Percentiles rank a stretch among this genome's conserved stretches.
These are phyloP conservation scores for Calocybe indica DNA, from an alignment of 768 basidiomycete species.

Conservation along the genomic window DNA sequence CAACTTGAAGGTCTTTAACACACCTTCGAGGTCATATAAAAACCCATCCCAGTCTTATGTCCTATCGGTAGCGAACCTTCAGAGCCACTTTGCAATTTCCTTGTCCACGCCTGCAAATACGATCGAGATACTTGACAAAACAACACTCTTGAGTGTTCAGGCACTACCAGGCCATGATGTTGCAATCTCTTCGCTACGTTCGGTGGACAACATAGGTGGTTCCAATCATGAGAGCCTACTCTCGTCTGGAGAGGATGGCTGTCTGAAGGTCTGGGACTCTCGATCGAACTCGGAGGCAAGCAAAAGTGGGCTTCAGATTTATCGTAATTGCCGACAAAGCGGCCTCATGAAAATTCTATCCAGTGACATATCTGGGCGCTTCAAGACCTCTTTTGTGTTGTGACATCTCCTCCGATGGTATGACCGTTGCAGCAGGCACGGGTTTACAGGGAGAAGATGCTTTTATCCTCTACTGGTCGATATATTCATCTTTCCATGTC, in stretches of 20 bases:
- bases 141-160: constrained; percentile 37
- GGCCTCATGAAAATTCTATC: constrained; percentile 33
- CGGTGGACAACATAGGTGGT: constrained; percentile 35
- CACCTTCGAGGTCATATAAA: constrained; percentile 19
- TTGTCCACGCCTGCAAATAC: constrained; percentile 58
- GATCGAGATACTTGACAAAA: constrained; percentile 64
- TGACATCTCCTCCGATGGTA: constrained; percentile 65
- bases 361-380: constrained; percentile 46
- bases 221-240: constrained; percentile 40
- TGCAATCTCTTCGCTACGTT: constrained; percentile 51
- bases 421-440: constrained; percentile 76
- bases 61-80: constrained; percentile 46
- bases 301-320: constrained; percentile 46
- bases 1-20: constrained; percentile 12
- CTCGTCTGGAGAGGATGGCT: constrained; percentile 68
- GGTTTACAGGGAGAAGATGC: constrained; percentile 80
- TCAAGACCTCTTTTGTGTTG: constrained; percentile 50
- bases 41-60: constrained; percentile 50
- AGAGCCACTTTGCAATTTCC: constrained; percentile 50
- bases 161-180: constrained; percentile 52
- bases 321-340: constrained; percentile 2
- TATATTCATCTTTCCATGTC: constrained; percentile 4
- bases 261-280: constrained; percentile 72
- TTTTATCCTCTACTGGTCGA: constrained; percentile 76
- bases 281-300: constrained; percentile 46